phyloP scores from a whole-genome alignment of 2,329 filamentous ascomycete species.

The Cladosporium sp. region DNA sequence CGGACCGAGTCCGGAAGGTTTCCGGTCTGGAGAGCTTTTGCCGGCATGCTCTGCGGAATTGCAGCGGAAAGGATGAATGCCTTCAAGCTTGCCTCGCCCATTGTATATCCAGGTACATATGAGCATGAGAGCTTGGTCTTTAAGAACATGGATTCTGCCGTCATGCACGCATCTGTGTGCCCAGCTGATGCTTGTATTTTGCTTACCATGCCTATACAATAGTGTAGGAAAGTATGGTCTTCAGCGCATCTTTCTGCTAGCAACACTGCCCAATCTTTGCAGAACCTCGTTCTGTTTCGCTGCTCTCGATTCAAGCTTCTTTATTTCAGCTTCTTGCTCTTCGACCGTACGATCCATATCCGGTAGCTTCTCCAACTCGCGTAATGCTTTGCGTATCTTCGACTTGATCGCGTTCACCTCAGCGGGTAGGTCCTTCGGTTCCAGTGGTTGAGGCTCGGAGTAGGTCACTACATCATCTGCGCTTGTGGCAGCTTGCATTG shows the following conservation, averaged over 20 bases:
- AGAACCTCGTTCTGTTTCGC: constrained; percentile 43
- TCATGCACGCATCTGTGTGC: too few species aligned
- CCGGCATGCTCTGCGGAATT: too few species aligned
- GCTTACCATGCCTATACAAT: too few species aligned
- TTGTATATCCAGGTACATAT: too few species aligned
- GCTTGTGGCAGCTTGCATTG: constrained; percentile 18
- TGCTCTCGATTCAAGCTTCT: constrained; percentile 61
- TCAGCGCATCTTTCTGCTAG: constrained; percentile 7
- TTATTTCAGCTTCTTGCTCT: constrained; percentile 70
- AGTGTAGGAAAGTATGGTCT: background rate
- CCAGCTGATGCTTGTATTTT: too few species aligned
- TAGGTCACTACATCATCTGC: constrained; percentile 37
- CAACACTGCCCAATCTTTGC: constrained; percentile 3
- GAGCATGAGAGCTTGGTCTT: too few species aligned
- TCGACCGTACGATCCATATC: constrained; percentile 64
- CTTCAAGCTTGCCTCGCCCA: too few species aligned
- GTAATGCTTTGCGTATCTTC: constrained; percentile 68
- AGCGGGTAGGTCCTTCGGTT: constrained; percentile 72
- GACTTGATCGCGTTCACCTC: constrained; percentile 71
- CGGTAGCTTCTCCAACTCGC: constrained; percentile 60
- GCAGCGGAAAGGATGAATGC: too few species aligned
- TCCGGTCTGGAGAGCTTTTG: too few species aligned
- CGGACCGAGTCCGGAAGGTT: too few species aligned
- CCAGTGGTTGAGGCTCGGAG: constrained; percentile 38
- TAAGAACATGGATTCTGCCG: too few species aligned